phyloP scores from a whole-genome alignment of 2,329 filamentous ascomycete species.

The Purpureocillium takamizusanense region DNA sequence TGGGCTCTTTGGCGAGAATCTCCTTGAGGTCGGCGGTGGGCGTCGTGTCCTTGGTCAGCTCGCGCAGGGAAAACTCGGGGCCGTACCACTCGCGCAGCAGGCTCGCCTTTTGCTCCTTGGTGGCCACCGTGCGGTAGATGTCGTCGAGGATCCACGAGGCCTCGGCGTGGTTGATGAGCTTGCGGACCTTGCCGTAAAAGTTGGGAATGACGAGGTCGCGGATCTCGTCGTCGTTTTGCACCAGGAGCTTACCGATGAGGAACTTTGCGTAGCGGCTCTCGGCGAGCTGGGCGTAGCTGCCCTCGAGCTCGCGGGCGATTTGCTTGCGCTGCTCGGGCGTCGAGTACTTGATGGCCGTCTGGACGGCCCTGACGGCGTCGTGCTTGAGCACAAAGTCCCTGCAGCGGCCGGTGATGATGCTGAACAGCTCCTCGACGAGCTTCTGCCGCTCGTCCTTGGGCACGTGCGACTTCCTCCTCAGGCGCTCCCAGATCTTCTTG shows the following conservation, averaged over 20 bases:
- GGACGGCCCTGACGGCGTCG: slow-evolving; percentile 90
- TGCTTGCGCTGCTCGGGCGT: slow-evolving; percentile 73
- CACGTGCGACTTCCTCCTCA: slow-evolving; percentile 89
- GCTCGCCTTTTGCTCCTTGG: slow-evolving; percentile 73
- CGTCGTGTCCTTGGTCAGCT: slow-evolving; percentile 43
- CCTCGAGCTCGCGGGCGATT: slow-evolving; percentile 80
- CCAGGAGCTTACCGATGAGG: slow-evolving; percentile 86
- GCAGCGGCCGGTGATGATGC: slow-evolving; percentile 82
- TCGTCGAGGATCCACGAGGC: slow-evolving; percentile 97
- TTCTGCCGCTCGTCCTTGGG: slow-evolving; percentile 79
- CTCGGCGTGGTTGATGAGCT: slow-evolving; percentile 91
- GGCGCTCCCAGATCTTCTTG: slow-evolving; percentile 94
- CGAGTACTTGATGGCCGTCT: slow-evolving; percentile 94
- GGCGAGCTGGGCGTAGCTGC: slow-evolving; percentile 73
- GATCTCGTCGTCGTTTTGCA: slow-evolving; percentile 83
- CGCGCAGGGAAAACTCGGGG: slow-evolving; percentile 79
- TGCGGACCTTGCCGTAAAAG: slow-evolving; percentile 88
- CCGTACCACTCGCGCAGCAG: slow-evolving; percentile 95
- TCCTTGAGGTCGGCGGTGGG: slow-evolving; percentile 60
- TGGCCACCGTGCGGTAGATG: slow-evolving; percentile 84
- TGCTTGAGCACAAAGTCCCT: slow-evolving; percentile 98
- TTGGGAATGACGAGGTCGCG: slow-evolving; percentile 84
- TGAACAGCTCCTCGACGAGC: slow-evolving; percentile 82
- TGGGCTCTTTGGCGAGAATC: slow-evolving; percentile 69
- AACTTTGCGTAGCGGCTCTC: slow-evolving; percentile 98